These are phyloP conservation scores for Albizia julibrissin DNA, from an alignment of 306 rosid species.

Conservation along the genomic window DNA sequence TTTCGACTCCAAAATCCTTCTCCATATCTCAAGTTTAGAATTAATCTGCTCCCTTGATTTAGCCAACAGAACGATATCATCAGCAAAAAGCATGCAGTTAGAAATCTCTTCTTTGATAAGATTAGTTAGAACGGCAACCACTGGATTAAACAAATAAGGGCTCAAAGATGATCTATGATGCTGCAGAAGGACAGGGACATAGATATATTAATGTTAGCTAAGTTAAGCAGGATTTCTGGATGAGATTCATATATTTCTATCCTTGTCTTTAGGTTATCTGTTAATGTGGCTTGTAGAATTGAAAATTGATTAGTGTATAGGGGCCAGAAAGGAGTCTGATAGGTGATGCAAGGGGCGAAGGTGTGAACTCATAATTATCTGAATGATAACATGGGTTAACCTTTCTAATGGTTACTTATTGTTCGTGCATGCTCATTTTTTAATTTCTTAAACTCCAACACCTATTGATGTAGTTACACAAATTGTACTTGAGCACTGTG, in stretches of 20 bases:
- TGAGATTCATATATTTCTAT: conserved; percentile 5
- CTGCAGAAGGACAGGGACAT: neutral
- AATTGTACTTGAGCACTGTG: neutral
- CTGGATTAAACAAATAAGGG: too few relatives aligned
- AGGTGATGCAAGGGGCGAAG: neutral
- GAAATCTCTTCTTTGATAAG: too few relatives aligned
- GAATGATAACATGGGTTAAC: neutral
- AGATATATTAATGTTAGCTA: neutral
- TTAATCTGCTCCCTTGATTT: too few relatives aligned
- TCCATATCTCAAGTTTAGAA: too few relatives aligned
- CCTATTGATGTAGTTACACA: neutral
- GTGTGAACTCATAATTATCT: neutral
- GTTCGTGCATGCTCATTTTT: neutral
- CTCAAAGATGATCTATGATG: too few relatives aligned
- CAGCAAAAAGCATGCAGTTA: too few relatives aligned
- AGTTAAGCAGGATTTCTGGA: neutral
- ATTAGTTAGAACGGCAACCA: too few relatives aligned
- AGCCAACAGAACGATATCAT: too few relatives aligned
- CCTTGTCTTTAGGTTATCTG: neutral
- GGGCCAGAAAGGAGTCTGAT: neutral
- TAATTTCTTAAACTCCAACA: neutral
- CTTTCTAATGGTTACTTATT: neutral
- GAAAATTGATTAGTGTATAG: neutral
- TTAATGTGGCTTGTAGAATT: neutral
- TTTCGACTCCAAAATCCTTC: too few relatives aligned